Evolutionary conservation across 2,329 filamentous ascomycete species (phyloP).

Genomic region (Meredithiella fracta): DNA sequence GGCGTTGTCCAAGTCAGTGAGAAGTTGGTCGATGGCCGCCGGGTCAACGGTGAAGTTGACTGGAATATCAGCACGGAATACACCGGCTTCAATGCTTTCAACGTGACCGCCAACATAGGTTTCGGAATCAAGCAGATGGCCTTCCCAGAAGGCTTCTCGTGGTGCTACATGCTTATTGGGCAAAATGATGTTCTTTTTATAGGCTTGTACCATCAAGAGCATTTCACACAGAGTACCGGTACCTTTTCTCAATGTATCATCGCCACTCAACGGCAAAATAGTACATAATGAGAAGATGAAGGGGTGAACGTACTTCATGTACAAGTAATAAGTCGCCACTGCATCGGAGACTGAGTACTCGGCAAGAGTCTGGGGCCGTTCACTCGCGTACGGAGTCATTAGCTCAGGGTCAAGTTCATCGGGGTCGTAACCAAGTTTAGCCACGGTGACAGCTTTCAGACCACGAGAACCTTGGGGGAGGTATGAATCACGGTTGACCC

Average conservation of each 20-base stretch:
- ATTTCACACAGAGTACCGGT: constrained; percentile 99
- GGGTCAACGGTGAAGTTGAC: constrained; percentile 88
- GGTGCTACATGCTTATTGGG: constrained; percentile 92
- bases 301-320: constrained; percentile 99
- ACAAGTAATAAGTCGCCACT: constrained; percentile 94
- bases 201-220: constrained; percentile 97
- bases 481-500: constrained; percentile 98
- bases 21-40: constrained; percentile 72
- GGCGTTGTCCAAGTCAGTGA: constrained; percentile 73
- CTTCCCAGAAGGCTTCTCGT: constrained; percentile 89
- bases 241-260: constrained; percentile 86
- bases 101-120: constrained; percentile 98
- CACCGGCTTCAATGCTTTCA: constrained; percentile 95
- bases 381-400: constrained; percentile 83
- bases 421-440: constrained; percentile 94
- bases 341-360: constrained; percentile 99
- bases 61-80: constrained; percentile 90
- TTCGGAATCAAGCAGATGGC: constrained; percentile 87
- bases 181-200: constrained; percentile 75
- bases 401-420: constrained; percentile 94
- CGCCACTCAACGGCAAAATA: constrained; percentile 80
- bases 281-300: constrained; percentile 98
- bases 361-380: constrained; percentile 82
- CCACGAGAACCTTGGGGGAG: constrained; percentile 93
- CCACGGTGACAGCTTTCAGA: constrained; percentile 91